Evolutionary conservation across 257 asterid genomes (phyloP), one percentile per base, ranked within the genome.

Genomic region (Lithospermum erythrorhizon): DNA sequence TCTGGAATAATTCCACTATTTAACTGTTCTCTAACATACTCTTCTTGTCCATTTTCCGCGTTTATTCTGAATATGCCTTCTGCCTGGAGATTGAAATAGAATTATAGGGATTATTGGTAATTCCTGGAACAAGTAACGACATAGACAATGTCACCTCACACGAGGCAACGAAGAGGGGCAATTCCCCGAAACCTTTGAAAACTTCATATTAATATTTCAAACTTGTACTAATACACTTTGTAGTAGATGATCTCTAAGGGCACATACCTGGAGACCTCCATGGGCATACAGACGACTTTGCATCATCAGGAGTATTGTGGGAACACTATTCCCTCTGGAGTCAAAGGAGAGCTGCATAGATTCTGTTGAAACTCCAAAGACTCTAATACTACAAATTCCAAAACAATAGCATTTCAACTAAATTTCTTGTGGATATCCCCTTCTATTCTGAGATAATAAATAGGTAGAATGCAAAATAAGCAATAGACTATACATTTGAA

Each of bases 261-360:
- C 52, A 10, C 63, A 23, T 67, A 89, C 97, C 93, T 84, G 88
- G 66, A 89, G 77, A 52, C 97, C 95, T 21, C 97, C 89, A 65
- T 79, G 89, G 55, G 67, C 58, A 65, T 89, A 83, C 73, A 89
- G 73, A 58, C 93, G 84, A 19, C 93, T 73, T 65, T 89, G 95
- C 97, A 89, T 87, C 95, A 89, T 82, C 53, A 89, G 73, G 19
- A 89, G 84, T 69, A 87, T 87, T 20, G 93, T 89, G 1, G 97
- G 97, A 15, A 89, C 89, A 22, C 90, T 79, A 59, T 89, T 89
- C 51, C 95, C 97, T 70, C 97, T 68, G 47, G 84, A 66, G 70
- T 89, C 97, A 60, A 78, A 81, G 10, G 95, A 90, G 53, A 90
- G 96, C 78, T 90, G 97, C 97, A 90, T 90, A 15, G 95, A 90